Evolutionary conservation across 306 rosid species (phyloP), one percentile per base, ranked within the genome.

Genomic region (Quercus parvula): DNA sequence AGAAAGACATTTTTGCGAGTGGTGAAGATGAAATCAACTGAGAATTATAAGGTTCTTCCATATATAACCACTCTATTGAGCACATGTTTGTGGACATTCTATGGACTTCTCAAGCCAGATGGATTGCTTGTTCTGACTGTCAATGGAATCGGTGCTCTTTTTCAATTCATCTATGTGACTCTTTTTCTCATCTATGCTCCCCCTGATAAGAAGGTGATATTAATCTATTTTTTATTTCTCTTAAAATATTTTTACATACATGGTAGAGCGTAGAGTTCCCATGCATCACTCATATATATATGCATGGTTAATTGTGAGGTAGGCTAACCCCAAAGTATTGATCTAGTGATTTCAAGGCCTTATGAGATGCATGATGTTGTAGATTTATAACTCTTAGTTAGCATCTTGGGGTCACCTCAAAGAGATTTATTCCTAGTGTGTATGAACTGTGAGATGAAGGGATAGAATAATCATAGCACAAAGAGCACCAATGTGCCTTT

Each of bases 11-110:
- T 90, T 66, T 41, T 27, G 69, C 35, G 61, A 44, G 86, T 90
- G 81, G 91, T 90, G 83, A 90, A 84, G 85, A 81, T 73, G 75
- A 90, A 78, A 78, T 87, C 93, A 13, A 90, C 88, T 20, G 88
- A 73, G 80, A 79, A 85, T 79, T 82, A 75, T 83, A 70, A 78
- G 55, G 87, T 80, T 20, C 78, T 77, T 27, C 90, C 93, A 13
- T 90, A 90, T 61, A 75, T 85, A 67, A 78, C 88, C 1, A 87
- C 87, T 14, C 77, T 87, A 25, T 51, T 87, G 76, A 75, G 84
- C 77, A 77, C 93, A 74, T 80, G 87, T 75, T 80, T 87, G 35
- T 90, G 93, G 93, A 87, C 87, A 3, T 85, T 84, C 69, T 90
- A 87, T 76, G 93, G 93, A 57, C 1, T 84, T 18, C 24, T 87